Conservation (phyloP, 129 eudicot genomes). For the Ambrosia artemisiifolia region DNA sequence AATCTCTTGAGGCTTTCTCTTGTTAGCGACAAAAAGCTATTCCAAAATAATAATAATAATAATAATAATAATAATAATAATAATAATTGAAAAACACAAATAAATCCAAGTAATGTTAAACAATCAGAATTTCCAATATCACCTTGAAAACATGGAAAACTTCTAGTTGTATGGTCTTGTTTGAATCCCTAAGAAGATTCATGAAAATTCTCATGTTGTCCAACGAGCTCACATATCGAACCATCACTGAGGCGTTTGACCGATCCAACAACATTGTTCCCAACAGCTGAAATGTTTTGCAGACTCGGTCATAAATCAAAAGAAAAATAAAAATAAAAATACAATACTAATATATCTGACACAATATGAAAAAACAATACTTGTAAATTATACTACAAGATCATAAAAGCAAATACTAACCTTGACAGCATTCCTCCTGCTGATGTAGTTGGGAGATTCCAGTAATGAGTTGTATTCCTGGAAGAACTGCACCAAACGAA, state of each 20-base stretch:
- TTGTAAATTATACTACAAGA: neutral
- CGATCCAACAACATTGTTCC: slow-evolving; percentile 87
- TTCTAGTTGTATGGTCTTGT: slow-evolving; percentile 54
- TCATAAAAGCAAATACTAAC: slow-evolving; percentile 24
- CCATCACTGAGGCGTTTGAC: slow-evolving; percentile 75
- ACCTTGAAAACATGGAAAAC: slow-evolving; percentile 74
- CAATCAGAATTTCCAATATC: neutral
- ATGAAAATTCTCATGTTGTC: slow-evolving; percentile 87
- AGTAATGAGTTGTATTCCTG: slow-evolving; percentile 49
- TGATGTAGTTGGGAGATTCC: slow-evolving; percentile 67
- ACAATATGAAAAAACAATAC: neutral
- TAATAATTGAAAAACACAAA: neutral
- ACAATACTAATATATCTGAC: neutral
- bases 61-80: neutral
- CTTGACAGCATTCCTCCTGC: slow-evolving; percentile 78
- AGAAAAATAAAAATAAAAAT: neutral
- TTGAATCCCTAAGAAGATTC: slow-evolving; percentile 86
- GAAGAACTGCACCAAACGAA: slow-evolving; percentile 51
- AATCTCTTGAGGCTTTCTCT: slow-evolving; percentile 56
- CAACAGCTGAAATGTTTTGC: slow-evolving; percentile 49
- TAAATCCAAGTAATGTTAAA: neutral
- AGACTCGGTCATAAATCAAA: slow-evolving; percentile 7
- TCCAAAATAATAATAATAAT: neutral
- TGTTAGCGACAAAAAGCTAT: slow-evolving; percentile 61
- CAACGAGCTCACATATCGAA: slow-evolving; percentile 70